Evolutionary conservation across 2,329 filamentous ascomycete species (phyloP).

Genomic region (Teratosphaeria pseudoeucalypti): DNA sequence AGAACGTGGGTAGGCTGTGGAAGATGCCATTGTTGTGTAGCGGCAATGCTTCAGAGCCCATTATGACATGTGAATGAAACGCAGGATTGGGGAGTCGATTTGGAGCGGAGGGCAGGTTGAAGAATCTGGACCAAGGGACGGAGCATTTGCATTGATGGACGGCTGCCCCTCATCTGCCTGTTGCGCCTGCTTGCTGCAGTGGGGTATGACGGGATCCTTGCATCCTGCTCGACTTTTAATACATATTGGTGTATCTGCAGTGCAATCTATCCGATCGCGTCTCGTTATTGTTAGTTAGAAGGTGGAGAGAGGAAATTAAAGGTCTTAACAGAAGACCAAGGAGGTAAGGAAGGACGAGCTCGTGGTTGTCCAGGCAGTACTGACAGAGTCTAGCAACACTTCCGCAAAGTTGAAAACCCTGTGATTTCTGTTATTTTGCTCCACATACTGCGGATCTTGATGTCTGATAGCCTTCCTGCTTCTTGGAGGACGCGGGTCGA

Average conservation of each 20-base stretch:
- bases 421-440: not conserved
- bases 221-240: not conserved
- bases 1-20: slow-evolving; percentile 39
- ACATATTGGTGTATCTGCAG: not conserved
- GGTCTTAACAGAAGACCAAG: not conserved
- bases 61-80: not conserved
- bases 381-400: not conserved
- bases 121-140: not conserved
- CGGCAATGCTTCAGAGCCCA: slow-evolving; percentile 18
- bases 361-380: not conserved
- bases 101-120: not conserved
- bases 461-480: no score
- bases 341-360: not conserved
- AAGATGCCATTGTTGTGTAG: slow-evolving; percentile 34
- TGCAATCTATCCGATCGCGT: not conserved
- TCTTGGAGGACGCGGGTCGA: no score
- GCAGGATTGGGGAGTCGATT: not conserved
- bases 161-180: not conserved
- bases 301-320: not conserved
- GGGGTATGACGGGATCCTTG: not conserved
- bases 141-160: not conserved
- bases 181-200: not conserved
- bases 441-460: no score
- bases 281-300: not conserved
- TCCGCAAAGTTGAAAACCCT: not conserved